A percentile compares a stretch with the other conserved stretches of the same genome.
These are phyloP conservation scores for Microbotryum lychnidis-dioicae DNA, from an alignment of 1,284 basidiomycete species.

Conservation along the genomic window DNA sequence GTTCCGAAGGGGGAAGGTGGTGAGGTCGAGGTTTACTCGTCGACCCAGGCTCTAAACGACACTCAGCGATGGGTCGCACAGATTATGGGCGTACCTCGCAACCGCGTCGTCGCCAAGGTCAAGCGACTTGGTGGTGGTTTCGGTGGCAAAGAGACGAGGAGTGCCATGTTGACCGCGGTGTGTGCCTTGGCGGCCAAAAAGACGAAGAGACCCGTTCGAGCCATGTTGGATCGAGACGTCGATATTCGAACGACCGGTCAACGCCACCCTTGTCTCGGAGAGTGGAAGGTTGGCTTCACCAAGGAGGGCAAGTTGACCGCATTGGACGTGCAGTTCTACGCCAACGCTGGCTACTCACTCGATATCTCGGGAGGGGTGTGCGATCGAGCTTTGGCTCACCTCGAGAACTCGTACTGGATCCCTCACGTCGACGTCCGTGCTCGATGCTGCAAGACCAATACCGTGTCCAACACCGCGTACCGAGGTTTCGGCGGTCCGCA, in stretches of 20 bases:
- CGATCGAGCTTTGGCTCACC: conserved; percentile 41
- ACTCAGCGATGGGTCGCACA: conserved; percentile 40
- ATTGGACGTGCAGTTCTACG: conserved; percentile 38
- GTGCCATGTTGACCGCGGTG: conserved; percentile 27
- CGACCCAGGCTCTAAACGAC: conserved; percentile 40
- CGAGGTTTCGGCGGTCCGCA: conserved; percentile 41
- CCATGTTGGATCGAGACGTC: conserved; percentile 41
- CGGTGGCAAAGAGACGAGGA: conserved; percentile 39
- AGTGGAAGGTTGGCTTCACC: conserved; percentile 39
- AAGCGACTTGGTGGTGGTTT: conserved; percentile 42
- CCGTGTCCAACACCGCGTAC: conserved; percentile 42
- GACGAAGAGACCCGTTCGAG: conserved; percentile 37
- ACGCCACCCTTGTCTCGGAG: conserved; percentile 39
- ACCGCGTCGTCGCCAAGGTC: conserved; percentile 36
- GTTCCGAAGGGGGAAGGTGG: conserved; percentile 40
- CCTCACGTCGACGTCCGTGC: conserved; percentile 38
- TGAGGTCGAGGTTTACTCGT: conserved; percentile 40
- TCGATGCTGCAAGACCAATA: conserved; percentile 40
- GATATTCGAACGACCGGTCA: conserved; percentile 41
- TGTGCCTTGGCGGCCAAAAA: conserved; percentile 38
- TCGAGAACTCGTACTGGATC: conserved; percentile 32
- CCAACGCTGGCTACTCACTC: conserved; percentile 41
- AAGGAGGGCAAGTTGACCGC: conserved; percentile 38
- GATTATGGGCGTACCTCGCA: conserved; percentile 39
- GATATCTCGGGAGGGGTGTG: conserved; percentile 40